Base-by-base conservation (phyloP, 768 basidiomycete genomes). In the Leucocoprinus leucothites region DNA sequence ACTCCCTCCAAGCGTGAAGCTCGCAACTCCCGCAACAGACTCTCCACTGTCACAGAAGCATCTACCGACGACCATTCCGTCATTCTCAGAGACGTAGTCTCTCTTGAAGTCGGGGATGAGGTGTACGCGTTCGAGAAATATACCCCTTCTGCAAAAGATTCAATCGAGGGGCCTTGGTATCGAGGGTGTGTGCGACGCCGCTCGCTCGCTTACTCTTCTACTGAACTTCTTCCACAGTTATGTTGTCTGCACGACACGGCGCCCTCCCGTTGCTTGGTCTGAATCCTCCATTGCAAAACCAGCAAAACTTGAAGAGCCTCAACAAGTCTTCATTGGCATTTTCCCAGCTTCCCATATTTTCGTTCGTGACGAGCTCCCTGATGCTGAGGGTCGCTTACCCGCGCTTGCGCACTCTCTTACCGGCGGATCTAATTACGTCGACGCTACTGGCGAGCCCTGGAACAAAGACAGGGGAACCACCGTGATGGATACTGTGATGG, bases 51-150 rank as follows among this genome's bases (percentile, higher is more conserved):
- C 58, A 86, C 85, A 18, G 83, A 85, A 61, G 74, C 74, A 60
- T 88, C 73, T 2, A 78, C 80, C 18, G 86, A 85, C 51, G 87
- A 88, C 40, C 77, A 84, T 35, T 74, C 79, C 38, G 77, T 82
- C 38, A 36, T 53, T 0, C 79, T 86, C 71, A 78, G 83, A 51
- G 89, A 91, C 58, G 86, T 91, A 21, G 91, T 93, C 31, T 80
- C 87, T 5, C 80, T 98, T 53, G 94, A 97, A 62, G 89, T 98
- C 25, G 96, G 96, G 45, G 95, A 97, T 69, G 95, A 98, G 67
- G 86, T 98, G 31, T 98, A 98, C 71, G 94, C 94, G 16, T 98
- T 98, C 64, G 96, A 98, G 74, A 87, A 87, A 66, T 95, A 94
- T 68, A 85, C 79, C 0, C 86, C 88, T 9, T 75, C 75, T 48